These are phyloP conservation scores for Globisporangium abappressorium DNA, from an alignment of 352 stramenopile species.

Conservation along the genomic window DNA sequence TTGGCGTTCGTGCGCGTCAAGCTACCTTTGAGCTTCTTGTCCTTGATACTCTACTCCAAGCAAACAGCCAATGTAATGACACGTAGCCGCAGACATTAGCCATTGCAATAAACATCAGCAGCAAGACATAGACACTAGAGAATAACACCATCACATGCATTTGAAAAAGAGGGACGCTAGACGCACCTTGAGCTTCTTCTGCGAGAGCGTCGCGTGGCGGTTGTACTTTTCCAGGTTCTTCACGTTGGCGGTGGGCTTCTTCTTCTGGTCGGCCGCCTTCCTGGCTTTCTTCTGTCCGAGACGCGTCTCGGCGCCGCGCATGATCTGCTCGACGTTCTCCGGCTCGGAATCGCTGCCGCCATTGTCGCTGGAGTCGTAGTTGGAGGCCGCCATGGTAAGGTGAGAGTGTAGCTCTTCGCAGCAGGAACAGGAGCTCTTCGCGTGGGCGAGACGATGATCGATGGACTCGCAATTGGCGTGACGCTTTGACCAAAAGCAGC, in stretches of 20 bases:
- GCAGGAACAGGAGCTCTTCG: slow-evolving; percentile 2
- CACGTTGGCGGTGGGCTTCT: slow-evolving; percentile 25
- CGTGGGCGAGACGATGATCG: background rate
- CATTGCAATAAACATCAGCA: background rate
- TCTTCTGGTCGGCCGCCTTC: slow-evolving; percentile 6
- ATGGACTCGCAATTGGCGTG: slow-evolving; percentile 4
- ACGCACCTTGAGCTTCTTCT: slow-evolving; percentile 50
- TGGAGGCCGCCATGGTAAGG: slow-evolving; percentile 24
- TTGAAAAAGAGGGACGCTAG: background rate
- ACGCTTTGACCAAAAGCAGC: slow-evolving; percentile 16
- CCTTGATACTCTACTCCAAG: slow-evolving; percentile 49
- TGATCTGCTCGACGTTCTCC: slow-evolving; percentile 54
- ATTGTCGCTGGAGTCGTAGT: slow-evolving; percentile 42
- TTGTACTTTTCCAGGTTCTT: slow-evolving; percentile 81
- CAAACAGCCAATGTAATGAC: background rate
- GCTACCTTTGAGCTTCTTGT: slow-evolving; percentile 87
- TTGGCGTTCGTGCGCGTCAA: slow-evolving; percentile 74
- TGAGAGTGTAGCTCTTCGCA: background rate
- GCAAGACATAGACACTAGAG: background rate
- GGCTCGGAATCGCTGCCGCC: slow-evolving; percentile 54
- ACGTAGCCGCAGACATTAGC: background rate
- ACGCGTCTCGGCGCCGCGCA: slow-evolving; percentile 58
- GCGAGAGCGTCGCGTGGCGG: slow-evolving; percentile 49
- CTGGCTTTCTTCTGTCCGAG: slow-evolving; percentile 37
- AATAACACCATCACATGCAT: background rate